Evolutionary conservation across 2,329 filamentous ascomycete species (phyloP).

Genomic region (Pseudopyrenochaeta lycopersici): DNA sequence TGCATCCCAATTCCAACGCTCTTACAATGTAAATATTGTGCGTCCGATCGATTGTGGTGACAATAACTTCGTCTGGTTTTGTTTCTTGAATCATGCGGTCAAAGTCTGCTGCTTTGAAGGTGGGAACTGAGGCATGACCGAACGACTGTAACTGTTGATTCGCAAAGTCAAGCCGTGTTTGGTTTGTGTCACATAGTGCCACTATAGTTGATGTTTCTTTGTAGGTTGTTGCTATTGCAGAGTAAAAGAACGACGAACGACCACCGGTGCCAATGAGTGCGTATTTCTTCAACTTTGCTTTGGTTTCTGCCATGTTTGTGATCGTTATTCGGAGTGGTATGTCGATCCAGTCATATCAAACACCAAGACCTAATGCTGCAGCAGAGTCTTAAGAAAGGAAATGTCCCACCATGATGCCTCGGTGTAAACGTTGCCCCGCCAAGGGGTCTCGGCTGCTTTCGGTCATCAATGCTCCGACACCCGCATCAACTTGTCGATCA

Average conservation of each 20-base stretch:
- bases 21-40: conserved; percentile 69
- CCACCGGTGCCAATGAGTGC: conserved; percentile 68
- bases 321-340: neutral
- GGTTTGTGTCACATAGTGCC: conserved; percentile 68
- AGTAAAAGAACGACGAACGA: conserved; percentile 69
- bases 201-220: conserved; percentile 61
- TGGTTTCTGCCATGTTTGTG: conserved; percentile 16
- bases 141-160: conserved; percentile 59
- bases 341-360: neutral
- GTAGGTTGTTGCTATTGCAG: conserved; percentile 65
- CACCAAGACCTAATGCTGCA: conserved; percentile 3
- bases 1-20: conserved; percentile 67
- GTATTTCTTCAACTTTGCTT: conserved; percentile 48
- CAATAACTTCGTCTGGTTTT: conserved; percentile 68
- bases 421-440: conserved; percentile 3
- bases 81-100: conserved; percentile 67
- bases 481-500: conserved; percentile 14
- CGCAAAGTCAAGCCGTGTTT: conserved; percentile 67
- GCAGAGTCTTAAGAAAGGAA: conserved; percentile 13
- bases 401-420: conserved; percentile 9
- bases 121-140: conserved; percentile 61
- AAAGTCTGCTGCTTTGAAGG: conserved; percentile 64
- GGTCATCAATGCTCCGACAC: conserved; percentile 14
- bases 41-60: conserved; percentile 70
- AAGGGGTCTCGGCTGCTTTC: conserved; percentile 11